Percentiles rank a stretch among this genome's conserved stretches.
phyloP scores from a whole-genome alignment of 805 yeast species.

The Candida taoyuanica region DNA sequence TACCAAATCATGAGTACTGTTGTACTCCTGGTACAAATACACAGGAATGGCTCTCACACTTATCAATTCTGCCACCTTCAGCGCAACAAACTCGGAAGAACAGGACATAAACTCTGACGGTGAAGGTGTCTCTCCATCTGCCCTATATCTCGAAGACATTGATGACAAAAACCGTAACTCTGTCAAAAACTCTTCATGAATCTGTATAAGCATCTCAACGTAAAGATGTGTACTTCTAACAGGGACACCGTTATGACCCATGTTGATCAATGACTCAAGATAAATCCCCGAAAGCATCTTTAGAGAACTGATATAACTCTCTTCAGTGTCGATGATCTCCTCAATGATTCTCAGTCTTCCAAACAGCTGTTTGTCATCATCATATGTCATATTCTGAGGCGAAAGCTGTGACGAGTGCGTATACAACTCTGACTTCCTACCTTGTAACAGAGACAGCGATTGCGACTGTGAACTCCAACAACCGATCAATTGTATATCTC shows the following conservation, averaged over 20 bases:
- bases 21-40: constrained; percentile 33
- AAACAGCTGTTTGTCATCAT: constrained; percentile 14
- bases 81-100: no score
- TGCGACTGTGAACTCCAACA: no score
- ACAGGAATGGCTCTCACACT: constrained; percentile 24
- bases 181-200: constrained; percentile 30
- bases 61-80: constrained; percentile 22
- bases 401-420: constrained; percentile 22
- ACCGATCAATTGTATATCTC: no score
- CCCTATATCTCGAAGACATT: no score
- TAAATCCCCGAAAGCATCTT: constrained; percentile 40
- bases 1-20: constrained; percentile 31
- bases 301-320: constrained; percentile 41
- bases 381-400: constrained; percentile 9
- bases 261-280: constrained; percentile 33
- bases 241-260: constrained; percentile 32
- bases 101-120: no score
- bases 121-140: no score
- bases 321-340: constrained; percentile 48
- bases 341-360: constrained; percentile 32
- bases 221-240: constrained; percentile 29
- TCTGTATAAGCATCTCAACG: constrained; percentile 28
- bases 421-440: constrained; percentile 5
- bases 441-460: no score
- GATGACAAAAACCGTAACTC: no score